Evolutionary conservation across 2,329 filamentous ascomycete genomes (phyloP).

Genomic region (Zalaria obscura): DNA sequence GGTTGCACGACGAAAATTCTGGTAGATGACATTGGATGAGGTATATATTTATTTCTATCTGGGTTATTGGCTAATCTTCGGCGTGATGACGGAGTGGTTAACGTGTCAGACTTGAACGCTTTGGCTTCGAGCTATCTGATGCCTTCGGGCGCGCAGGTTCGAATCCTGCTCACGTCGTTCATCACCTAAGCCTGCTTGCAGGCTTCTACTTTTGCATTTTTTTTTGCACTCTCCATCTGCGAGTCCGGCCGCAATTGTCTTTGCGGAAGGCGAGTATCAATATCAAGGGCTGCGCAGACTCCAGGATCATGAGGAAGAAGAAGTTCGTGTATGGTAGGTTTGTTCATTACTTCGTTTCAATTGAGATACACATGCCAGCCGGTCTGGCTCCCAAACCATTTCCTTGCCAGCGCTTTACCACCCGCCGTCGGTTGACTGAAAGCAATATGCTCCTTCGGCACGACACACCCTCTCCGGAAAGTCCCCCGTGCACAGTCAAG

Average conservation of each 20-base stretch:
- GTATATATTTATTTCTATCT: background rate
- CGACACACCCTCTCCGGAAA: conserved; percentile 41
- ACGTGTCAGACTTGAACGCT: conserved; percentile 10
- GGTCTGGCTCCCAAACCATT: conserved; percentile 40
- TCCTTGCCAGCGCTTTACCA: conserved; percentile 42
- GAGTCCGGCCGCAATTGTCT: no score
- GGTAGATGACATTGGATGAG: background rate
- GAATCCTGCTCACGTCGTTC: conserved; percentile 8
- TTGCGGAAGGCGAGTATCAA: no score
- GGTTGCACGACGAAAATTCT: no score
- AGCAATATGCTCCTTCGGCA: conserved; percentile 41
- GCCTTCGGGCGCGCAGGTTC: conserved; percentile 9
- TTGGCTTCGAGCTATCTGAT: conserved; percentile 5
- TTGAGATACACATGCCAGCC: conserved; percentile 49
- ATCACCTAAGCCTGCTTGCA: conserved; percentile 3
- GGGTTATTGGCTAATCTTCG: background rate
- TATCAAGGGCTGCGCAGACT: no score
- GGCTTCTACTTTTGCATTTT: no score
- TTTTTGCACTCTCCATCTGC: no score
- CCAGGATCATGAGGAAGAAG: no score
- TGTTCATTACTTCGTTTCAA: conserved; percentile 21
- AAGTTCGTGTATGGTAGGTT: no score
- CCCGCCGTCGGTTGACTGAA: conserved; percentile 54
- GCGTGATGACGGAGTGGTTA: conserved; percentile 11
- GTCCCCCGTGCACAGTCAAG: conserved; percentile 41